These are phyloP conservation scores for Dendrocalamus sinicus DNA, from an alignment of 176 grass and related monocot genomes.

Conservation along the genomic window DNA sequence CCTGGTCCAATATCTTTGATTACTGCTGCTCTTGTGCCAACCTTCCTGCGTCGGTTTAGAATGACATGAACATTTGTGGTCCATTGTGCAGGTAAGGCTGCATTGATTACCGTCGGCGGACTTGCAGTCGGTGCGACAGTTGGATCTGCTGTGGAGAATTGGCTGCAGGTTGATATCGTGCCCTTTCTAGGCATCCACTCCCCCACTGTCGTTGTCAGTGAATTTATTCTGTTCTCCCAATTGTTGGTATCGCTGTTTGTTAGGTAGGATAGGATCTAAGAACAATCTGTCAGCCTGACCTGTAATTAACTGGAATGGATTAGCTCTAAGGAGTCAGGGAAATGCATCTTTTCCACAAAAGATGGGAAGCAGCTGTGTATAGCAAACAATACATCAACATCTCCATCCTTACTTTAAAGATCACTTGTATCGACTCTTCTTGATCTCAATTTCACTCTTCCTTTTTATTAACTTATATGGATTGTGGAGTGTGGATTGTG, in stretches of 20 bases:
- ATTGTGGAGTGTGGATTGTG: neutral
- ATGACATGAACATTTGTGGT: constrained; percentile 41
- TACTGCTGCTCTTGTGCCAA: constrained; percentile 35
- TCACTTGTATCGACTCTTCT: constrained; percentile 39
- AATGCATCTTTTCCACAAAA: constrained; percentile 41
- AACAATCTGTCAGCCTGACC: constrained; percentile 39
- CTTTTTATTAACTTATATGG: neutral
- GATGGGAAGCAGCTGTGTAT: constrained; percentile 51
- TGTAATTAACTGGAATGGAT: constrained; percentile 69
- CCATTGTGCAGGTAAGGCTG: constrained; percentile 83
- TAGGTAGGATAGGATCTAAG: constrained; percentile 51
- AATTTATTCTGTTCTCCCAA: constrained; percentile 94
- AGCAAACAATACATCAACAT: constrained; percentile 45
- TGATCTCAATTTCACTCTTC: neutral
- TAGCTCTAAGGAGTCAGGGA: constrained; percentile 26
- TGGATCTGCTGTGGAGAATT: constrained; percentile 83
- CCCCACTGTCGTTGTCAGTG: constrained; percentile 82
- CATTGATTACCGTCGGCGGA: constrained; percentile 76
- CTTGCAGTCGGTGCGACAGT: constrained; percentile 72
- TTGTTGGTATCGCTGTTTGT: constrained; percentile 83
- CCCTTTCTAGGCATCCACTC: constrained; percentile 89
- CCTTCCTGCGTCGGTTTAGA: constrained; percentile 40
- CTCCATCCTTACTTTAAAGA: constrained; percentile 31
- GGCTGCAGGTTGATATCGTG: constrained; percentile 92
- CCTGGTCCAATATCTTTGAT: constrained; percentile 33